These are phyloP conservation scores for Salix suchowensis DNA, from an alignment of 345 rosid genomes.

Conservation along the genomic window DNA sequence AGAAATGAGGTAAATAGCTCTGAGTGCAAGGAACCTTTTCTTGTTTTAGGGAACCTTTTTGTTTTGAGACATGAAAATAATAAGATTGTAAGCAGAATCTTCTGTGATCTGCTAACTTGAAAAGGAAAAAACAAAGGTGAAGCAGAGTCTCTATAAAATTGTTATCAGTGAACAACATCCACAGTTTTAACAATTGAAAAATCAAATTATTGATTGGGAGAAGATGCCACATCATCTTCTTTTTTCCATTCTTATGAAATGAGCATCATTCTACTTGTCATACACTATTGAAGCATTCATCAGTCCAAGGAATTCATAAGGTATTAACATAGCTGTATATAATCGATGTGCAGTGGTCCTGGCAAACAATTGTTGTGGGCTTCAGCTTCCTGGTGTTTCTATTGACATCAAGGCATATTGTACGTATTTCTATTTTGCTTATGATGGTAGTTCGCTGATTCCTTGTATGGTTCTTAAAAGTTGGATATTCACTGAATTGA, in stretches of 20 bases:
- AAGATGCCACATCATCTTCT: too few relatives aligned
- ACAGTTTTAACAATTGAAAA: neutral
- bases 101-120: neutral
- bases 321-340: neutral
- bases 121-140: neutral
- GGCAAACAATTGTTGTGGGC: constrained; percentile 82
- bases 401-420: constrained; percentile 69
- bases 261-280: neutral
- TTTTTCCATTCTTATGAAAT: neutral
- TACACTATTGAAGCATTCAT: neutral
- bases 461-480: constrained; percentile 5
- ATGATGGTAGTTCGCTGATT: neutral
- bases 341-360: constrained; percentile 73
- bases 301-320: neutral
- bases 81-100: neutral
- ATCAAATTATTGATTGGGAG: neutral
- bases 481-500: constrained; percentile 4
- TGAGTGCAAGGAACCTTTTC: neutral
- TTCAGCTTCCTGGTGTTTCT: constrained; percentile 61
- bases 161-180: neutral
- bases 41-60: neutral
- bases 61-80: neutral
- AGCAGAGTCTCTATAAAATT: neutral
- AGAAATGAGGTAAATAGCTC: constrained; percentile 57
- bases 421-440: constrained; percentile 32